Base-by-base conservation (phyloP, 2,329 filamentous ascomycete species). In the Fusarium drepaniforme region DNA sequence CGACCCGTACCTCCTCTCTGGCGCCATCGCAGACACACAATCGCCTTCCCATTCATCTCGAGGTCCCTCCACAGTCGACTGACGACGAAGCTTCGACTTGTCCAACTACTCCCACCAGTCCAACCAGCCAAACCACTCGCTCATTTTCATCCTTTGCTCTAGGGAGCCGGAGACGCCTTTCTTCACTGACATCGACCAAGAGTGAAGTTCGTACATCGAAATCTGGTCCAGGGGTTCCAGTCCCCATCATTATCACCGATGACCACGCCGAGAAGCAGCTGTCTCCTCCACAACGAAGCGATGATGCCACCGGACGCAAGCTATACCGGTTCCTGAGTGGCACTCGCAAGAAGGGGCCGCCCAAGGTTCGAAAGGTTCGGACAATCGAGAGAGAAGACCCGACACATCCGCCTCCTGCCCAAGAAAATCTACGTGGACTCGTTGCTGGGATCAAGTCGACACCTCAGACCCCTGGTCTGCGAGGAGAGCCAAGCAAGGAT, bases 401-500 rank as follows among this genome's bases (percentile, higher is more conserved):
- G 7, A 75, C 74, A 33, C 81, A 83, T 35, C 78, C 82, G 8
- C 64, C 58, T 33, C 56, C 56, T 23, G 21, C 21, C 28, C 49
- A 40, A 8, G 58, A 66, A 25, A 42, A 12, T 13, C 12, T 15
- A 53, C 37, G 68, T 9, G 65, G 67, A 13, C 61, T 70, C 28
- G 51, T 67, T 12, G 23, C 44, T 12, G 44, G 57, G 21, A 49
- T 82, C 23, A 81, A 83, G 0, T 76, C 81, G 59, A 78, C 81
- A 16, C 80, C 82, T 2, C 85, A 83, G 71, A 82, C 82, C 46
- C 73, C 84, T 13, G 77, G 80, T 8, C 73, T 86, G 56, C 84
- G 82, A 53, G 79, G 81, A 1, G 83, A 85, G 37, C 75, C 82
- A n/a, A 88, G 85, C 75, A 84, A 84, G 72, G 87, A 88, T 30